These are phyloP conservation scores for Ogataea hybrid DNA, from an alignment of 1,139 yeast genomes.

Conservation along the genomic window DNA sequence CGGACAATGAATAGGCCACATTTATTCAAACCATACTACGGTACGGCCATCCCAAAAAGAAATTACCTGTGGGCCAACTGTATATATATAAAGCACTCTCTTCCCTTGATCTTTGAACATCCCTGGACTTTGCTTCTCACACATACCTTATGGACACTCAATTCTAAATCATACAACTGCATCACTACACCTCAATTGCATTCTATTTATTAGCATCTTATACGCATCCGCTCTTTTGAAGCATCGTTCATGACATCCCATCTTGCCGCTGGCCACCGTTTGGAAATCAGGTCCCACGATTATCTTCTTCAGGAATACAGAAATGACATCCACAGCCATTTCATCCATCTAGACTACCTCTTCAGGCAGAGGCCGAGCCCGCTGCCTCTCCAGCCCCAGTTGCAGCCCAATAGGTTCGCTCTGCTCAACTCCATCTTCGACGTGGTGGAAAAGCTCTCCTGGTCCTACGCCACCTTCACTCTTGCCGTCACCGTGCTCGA, in stretches of 20 bases:
- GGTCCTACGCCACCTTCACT: constrained; percentile 53
- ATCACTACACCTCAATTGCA: constrained; percentile 11
- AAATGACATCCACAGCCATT: constrained; percentile 26
- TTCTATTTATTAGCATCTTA: constrained; percentile 9
- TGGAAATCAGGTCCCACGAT: constrained; percentile 29
- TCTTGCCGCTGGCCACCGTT: constrained; percentile 14
- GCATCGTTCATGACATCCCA: constrained; percentile 9
- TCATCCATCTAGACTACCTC: constrained; percentile 23
- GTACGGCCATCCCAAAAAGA: constrained; percentile 6
- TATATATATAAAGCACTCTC: not conserved
- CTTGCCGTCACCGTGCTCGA: constrained; percentile 54
- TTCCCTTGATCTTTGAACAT: not conserved
- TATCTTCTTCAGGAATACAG: constrained; percentile 25
- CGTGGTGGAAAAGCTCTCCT: constrained; percentile 44
- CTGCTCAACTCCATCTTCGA: constrained; percentile 54
- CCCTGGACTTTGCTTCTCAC: not conserved
- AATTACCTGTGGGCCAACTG: constrained; percentile 1
- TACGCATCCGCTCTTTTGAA: constrained; percentile 2
- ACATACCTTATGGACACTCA: constrained; percentile 5
- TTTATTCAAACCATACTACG: not conserved
- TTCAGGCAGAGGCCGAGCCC: constrained; percentile 20
- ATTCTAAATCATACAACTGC: constrained; percentile 1
- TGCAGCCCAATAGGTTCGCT: constrained; percentile 20
- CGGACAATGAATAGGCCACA: constrained; percentile 1
- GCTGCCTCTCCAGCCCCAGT: constrained; percentile 19